Percentiles rank a stretch among this genome's conserved stretches.
phyloP scores from a whole-genome alignment of 192 early-diverging fungal species.

The Coemansia furcata region DNA sequence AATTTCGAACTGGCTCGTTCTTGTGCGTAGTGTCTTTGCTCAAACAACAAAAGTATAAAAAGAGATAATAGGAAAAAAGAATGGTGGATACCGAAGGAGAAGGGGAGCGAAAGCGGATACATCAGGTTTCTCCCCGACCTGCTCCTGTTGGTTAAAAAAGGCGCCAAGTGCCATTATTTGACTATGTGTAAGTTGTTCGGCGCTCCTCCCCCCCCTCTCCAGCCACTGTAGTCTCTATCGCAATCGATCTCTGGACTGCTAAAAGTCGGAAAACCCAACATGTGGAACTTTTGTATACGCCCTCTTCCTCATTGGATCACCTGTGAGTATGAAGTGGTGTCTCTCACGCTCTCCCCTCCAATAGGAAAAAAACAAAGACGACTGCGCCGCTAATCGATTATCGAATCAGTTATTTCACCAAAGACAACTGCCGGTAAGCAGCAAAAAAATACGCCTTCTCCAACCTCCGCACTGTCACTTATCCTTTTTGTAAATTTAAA shows the following conservation, averaged over 20 bases:
- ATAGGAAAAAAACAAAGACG: background rate
- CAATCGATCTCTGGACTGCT: constrained; percentile 1
- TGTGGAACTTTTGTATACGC: constrained; percentile 44
- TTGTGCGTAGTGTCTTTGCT: background rate
- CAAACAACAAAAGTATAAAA: background rate
- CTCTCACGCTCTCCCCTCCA: background rate
- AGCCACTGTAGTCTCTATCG: background rate
- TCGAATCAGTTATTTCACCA: background rate
- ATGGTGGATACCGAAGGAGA: background rate
- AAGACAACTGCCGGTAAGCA: background rate
- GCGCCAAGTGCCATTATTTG: background rate
- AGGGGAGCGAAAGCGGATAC: background rate
- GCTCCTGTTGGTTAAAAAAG: background rate
- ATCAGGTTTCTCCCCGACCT: background rate
- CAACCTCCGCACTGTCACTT: background rate
- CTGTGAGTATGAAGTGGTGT: too few relatives aligned
- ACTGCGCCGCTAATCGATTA: background rate
- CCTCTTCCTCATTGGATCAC: background rate
- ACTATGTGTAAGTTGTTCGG: background rate
- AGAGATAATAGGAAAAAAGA: background rate
- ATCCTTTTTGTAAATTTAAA: background rate
- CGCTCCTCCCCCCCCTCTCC: background rate
- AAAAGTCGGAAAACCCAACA: constrained; percentile 8
- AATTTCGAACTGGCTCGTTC: too few relatives aligned
- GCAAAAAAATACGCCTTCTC: background rate